Conservation (phyloP, 768 basidiomycete species). For the Pholiota conissans region DNA sequence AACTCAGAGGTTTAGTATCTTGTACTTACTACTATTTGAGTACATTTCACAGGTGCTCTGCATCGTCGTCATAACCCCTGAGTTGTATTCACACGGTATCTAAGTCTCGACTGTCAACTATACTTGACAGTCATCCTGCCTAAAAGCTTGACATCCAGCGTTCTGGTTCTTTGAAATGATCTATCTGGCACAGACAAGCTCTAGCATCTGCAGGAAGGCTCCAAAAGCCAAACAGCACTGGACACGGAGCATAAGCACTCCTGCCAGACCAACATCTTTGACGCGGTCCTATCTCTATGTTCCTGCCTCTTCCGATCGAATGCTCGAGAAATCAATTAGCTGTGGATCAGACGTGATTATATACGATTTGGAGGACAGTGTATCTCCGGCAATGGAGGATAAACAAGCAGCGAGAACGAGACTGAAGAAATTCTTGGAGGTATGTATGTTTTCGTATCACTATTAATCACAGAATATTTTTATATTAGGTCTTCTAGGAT, state of each 20-base stretch:
- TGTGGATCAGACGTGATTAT: slow-evolving; percentile 72
- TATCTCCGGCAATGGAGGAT: slow-evolving; percentile 62
- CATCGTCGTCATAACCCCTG: too few relatives aligned
- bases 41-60: too few relatives aligned
- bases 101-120: too few relatives aligned
- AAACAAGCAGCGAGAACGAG: slow-evolving; percentile 60
- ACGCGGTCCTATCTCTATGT: slow-evolving; percentile 74
- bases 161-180: not conserved
- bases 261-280: not conserved
- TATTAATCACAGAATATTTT: too few relatives aligned
- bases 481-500: too few relatives aligned
- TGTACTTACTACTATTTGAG: too few relatives aligned
- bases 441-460: slow-evolving; percentile 22
- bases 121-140: too few relatives aligned
- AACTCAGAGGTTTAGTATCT: too few relatives aligned
- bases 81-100: too few relatives aligned
- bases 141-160: too few relatives aligned
- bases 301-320: slow-evolving; percentile 75
- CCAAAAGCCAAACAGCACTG: not conserved
- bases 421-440: slow-evolving; percentile 56
- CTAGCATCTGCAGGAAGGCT: not conserved
- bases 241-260: not conserved
- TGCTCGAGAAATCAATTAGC: slow-evolving; percentile 76
- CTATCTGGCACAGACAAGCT: not conserved
- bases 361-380: slow-evolving; percentile 89